phyloP scores from a whole-genome alignment of 75 land plant genomes.

The Pinus tabuliformis region DNA sequence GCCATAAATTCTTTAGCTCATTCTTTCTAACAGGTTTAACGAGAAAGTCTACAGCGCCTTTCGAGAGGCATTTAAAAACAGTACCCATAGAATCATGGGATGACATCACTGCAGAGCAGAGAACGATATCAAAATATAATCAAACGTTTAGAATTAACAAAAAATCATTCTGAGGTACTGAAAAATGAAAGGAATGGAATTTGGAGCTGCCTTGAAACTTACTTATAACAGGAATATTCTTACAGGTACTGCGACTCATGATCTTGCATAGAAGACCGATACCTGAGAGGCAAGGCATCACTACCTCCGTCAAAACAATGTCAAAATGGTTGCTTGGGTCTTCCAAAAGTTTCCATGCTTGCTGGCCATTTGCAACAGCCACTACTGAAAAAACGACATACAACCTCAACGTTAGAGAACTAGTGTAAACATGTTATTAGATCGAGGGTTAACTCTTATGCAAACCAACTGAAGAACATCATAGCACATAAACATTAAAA shows the following conservation, averaged over 20 bases:
- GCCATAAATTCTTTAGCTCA: slow-evolving; percentile 97
- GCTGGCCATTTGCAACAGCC: slow-evolving; percentile 69
- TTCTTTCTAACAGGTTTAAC: slow-evolving; percentile 98
- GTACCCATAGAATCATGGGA: slow-evolving; percentile 89
- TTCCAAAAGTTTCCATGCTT: slow-evolving; percentile 84
- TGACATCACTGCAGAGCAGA: slow-evolving; percentile 90
- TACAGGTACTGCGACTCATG: slow-evolving; percentile 69
- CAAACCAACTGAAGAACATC: background rate
- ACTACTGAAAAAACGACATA: slow-evolving; percentile 51
- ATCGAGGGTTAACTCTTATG: background rate
- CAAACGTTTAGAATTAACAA: background rate
- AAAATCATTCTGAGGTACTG: slow-evolving; percentile 18
- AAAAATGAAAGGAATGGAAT: background rate
- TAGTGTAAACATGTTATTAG: background rate
- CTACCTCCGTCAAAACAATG: slow-evolving; percentile 85
- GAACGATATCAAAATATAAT: background rate
- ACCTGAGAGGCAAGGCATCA: slow-evolving; percentile 84
- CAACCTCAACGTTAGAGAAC: background rate
- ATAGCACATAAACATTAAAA: background rate
- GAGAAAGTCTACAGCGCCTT: slow-evolving; percentile 93
- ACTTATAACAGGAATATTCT: slow-evolving; percentile 93
- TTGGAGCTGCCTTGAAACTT: slow-evolving; percentile 24
- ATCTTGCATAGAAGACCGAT: slow-evolving; percentile 86
- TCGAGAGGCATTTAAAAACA: slow-evolving; percentile 91
- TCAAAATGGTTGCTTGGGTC: slow-evolving; percentile 60